These are phyloP conservation scores for Rhynchosporium graminicola DNA, from an alignment of 2,329 filamentous ascomycete species.

Conservation along the genomic window DNA sequence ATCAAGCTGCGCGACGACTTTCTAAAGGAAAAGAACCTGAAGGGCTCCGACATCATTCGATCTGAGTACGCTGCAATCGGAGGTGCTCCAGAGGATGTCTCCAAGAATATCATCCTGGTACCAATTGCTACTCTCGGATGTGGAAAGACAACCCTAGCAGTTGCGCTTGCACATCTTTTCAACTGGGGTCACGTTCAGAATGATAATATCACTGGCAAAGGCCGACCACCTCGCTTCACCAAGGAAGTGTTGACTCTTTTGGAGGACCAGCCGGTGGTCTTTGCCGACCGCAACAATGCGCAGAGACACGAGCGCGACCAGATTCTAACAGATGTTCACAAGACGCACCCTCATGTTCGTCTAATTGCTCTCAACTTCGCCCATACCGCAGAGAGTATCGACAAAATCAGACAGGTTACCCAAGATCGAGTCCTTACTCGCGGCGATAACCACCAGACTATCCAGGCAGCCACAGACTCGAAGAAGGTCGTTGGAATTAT, in stretches of 20 bases:
- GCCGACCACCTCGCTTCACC: conserved; percentile 77
- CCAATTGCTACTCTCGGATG: conserved; percentile 94
- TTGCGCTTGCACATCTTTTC: conserved; percentile 81
- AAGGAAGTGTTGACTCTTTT: conserved; percentile 67
- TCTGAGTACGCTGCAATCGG: conserved; percentile 61
- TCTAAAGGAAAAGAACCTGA: conserved; percentile 77
- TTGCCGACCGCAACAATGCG: conserved; percentile 94
- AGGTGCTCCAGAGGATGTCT: conserved; percentile 55
- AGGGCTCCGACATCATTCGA: conserved; percentile 84
- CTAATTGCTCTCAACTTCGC: conserved; percentile 88
- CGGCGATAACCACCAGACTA: conserved; percentile 97
- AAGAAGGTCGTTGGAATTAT: conserved; percentile 85
- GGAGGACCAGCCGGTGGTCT: conserved; percentile 67
- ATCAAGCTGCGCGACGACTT: conserved; percentile 90
- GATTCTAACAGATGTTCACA: conserved; percentile 75
- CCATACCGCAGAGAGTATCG: conserved; percentile 68
- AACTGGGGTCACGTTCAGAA: conserved; percentile 94
- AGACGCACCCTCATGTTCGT: conserved; percentile 61
- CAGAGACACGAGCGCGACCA: conserved; percentile 85
- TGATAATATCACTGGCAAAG: conserved; percentile 85
- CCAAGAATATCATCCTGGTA: conserved; percentile 74
- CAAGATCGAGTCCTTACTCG: conserved; percentile 77
- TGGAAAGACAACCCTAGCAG: conserved; percentile 90
- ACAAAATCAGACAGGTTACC: conserved; percentile 73
- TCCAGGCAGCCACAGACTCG: conserved; percentile 75